Conservation (phyloP, 345 rosid genomes). For the Bruguiera sexangula region DNA sequence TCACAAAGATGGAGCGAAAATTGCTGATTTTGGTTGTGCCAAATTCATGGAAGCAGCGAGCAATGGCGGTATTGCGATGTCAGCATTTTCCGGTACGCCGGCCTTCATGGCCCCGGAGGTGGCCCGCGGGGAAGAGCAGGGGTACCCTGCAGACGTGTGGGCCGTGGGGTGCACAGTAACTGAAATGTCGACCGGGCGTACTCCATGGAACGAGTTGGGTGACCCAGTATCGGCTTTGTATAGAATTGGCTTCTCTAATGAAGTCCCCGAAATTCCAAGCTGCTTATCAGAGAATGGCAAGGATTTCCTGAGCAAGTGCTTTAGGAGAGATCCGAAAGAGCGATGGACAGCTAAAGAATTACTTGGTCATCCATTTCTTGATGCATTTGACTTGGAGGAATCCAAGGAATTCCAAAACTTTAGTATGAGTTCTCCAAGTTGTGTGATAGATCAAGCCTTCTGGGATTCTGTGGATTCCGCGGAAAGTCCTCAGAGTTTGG, state of each 20-base stretch:
- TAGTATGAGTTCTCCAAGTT: constrained; percentile 49
- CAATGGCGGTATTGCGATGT: not conserved
- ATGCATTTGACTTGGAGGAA: constrained; percentile 19
- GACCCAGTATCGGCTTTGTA: constrained; percentile 67
- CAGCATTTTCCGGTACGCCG: constrained; percentile 76
- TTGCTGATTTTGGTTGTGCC: constrained; percentile 83
- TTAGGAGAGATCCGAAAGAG: constrained; percentile 53
- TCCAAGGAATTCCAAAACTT: constrained; percentile 9
- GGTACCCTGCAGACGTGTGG: constrained; percentile 83
- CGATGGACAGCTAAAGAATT: constrained; percentile 61
- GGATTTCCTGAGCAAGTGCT: constrained; percentile 67
- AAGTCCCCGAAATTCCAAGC: constrained; percentile 57
- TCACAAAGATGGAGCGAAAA: constrained; percentile 51
- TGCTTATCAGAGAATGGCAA: constrained; percentile 56
- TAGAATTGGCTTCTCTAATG: constrained; percentile 70
- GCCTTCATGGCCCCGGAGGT: constrained; percentile 95
- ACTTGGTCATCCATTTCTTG: constrained; percentile 68
- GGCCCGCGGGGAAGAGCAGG: constrained; percentile 80
- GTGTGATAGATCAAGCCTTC: constrained; percentile 67
- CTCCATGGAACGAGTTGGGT: constrained; percentile 63
- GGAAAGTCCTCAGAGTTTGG: constrained; percentile 25
- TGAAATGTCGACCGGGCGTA: constrained; percentile 74
- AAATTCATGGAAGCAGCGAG: constrained; percentile 26
- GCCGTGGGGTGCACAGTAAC: constrained; percentile 72
- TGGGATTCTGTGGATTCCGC: constrained; percentile 58